phyloP scores from a whole-genome alignment of 2,329 filamentous ascomycete species.

The Penicillium paneum region DNA sequence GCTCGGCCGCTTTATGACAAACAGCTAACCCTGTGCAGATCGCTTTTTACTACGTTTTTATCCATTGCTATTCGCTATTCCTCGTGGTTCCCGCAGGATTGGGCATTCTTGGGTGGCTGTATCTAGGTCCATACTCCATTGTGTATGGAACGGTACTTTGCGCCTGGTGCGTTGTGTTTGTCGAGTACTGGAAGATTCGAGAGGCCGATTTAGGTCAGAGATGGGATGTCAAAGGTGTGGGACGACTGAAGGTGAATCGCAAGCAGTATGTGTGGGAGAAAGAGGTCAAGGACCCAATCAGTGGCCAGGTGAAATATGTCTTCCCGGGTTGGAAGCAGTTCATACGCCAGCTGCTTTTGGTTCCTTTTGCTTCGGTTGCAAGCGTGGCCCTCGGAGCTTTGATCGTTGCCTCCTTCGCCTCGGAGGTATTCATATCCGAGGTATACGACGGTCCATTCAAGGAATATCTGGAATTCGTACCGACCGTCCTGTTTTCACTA shows the following conservation, averaged over 20 bases:
- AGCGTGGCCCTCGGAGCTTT: constrained; percentile 70
- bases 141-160: constrained; percentile 74
- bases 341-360: constrained; percentile 71
- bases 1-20: background rate
- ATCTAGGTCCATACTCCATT: constrained; percentile 81
- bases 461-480: constrained; percentile 76
- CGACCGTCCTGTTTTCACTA: constrained; percentile 80
- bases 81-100: constrained; percentile 76
- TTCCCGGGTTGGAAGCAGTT: constrained; percentile 76
- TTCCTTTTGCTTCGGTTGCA: constrained; percentile 79
- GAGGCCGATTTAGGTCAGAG: constrained; percentile 80
- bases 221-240: constrained; percentile 86
- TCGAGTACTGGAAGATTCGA: constrained; percentile 95
- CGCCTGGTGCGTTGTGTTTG: constrained; percentile 85
- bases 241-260: constrained; percentile 72
- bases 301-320: constrained; percentile 71
- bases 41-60: constrained; percentile 93
- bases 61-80: constrained; percentile 85
- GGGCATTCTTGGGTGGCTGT: constrained; percentile 71
- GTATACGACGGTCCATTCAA: constrained; percentile 89
- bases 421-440: constrained; percentile 94
- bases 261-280: constrained; percentile 76
- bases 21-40: constrained; percentile 49
- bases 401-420: constrained; percentile 81
- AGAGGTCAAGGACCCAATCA: constrained; percentile 73